Base-by-base conservation (phyloP, 148 eudicot genomes). In the Amaranthus hypochondriacus region DNA sequence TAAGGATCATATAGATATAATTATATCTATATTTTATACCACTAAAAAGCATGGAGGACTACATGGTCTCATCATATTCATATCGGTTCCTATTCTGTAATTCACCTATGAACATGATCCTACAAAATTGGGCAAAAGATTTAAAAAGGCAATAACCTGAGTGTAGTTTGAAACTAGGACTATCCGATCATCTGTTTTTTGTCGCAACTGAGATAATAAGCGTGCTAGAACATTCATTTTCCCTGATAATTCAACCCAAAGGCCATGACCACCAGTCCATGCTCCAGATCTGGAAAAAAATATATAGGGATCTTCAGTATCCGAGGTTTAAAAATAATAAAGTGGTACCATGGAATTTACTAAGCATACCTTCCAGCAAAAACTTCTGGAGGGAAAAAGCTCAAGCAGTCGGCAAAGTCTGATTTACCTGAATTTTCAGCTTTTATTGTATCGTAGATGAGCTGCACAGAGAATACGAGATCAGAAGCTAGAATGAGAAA, bases 151-250 rank as follows among this genome's bases (percentile, higher is more conserved):
- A 68, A 61, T 14, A 78, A 92, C 99, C 96, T 96, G 99, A 59
- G 99, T 96, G 78, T 96, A 96, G 84, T 96, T 96, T 76, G 99
- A 96, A 72, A 96, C 99, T 49, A 96, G 83, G 66, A 96, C 99
- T 76, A 96, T 92, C 77, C 99, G 85, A 77, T 96, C 99, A 90
- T 96, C 99, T 73, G 99, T 96, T 81, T 77, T 90, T 75, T 87
- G 88, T 52, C 92, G 94, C 52, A 96, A 81, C 63, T 92, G 96
- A 68, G 87, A 84, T 21, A 96, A 87, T 73, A 96, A 85, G 56
- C 96, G 88, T 62, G 99, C 96, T 82, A 96, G 86, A 65, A 96
- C 97, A 68, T 90, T 85, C 99, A 96, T 96, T 84, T 96, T 96
- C 68, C 99, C 99, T 56, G 97, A 96, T 62, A 96, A 81, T 80